phyloP scores from a whole-genome alignment of 2,329 filamentous ascomycete genomes.

The Beauveria pseudobassiana region DNA sequence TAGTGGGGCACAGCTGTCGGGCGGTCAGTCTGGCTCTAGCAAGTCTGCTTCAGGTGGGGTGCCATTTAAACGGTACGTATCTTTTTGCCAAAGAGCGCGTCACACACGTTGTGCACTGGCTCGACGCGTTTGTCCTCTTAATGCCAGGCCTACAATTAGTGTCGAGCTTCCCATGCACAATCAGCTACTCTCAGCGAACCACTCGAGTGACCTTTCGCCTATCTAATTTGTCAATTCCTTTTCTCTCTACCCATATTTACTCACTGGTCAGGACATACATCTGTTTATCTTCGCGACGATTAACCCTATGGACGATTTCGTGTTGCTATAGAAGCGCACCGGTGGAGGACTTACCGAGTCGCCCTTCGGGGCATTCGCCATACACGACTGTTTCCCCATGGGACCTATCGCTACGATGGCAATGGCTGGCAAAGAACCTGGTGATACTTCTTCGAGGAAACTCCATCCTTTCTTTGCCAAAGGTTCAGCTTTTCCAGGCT shows the following conservation, averaged over 20 bases:
- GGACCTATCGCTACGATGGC: slow-evolving; percentile 33
- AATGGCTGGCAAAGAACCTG: slow-evolving; percentile 36
- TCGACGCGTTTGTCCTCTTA: not conserved
- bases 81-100: not conserved
- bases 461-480: slow-evolving; percentile 49
- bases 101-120: not conserved
- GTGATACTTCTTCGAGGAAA: slow-evolving; percentile 32
- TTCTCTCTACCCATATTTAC: no score
- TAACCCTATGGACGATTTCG: not conserved
- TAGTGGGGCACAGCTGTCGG: slow-evolving; percentile 20
- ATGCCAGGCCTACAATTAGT: not conserved
- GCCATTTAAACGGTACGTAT: slow-evolving; percentile 15
- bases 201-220: not conserved
- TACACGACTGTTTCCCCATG: slow-evolving; percentile 25
- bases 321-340: slow-evolving; percentile 6
- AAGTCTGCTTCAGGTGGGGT: slow-evolving; percentile 15
- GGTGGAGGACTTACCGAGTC: not conserved
- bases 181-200: not conserved
- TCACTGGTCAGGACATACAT: no score
- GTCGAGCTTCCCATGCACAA: not conserved
- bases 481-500: not conserved
- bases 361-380: slow-evolving; percentile 1
- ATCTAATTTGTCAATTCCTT: no score
- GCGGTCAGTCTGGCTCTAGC: not conserved
- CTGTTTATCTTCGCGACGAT: not conserved